phyloP scores from a whole-genome alignment of 129 eudicot species.

The Oenanthe sinensis region DNA sequence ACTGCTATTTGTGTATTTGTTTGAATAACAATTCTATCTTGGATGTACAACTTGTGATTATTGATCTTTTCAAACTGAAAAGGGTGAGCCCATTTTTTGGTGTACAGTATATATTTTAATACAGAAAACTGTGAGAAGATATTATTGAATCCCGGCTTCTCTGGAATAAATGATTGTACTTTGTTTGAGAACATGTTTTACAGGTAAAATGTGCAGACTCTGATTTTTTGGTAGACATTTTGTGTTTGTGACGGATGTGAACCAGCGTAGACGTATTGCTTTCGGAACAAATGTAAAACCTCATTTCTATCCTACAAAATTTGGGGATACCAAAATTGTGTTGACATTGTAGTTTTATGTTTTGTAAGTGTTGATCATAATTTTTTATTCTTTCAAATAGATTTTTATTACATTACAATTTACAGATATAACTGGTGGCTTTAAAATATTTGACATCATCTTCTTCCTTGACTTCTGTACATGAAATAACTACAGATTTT shows the following conservation, averaged over 20 bases:
- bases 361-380: not conserved
- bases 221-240: not conserved
- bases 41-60: not conserved
- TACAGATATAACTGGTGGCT: not conserved
- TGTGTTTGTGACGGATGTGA: not conserved
- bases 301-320: not conserved
- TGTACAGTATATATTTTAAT: not conserved
- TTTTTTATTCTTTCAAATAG: too few species aligned
- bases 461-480: too few species aligned
- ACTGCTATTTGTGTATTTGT: not conserved
- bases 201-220: not conserved
- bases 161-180: not conserved
- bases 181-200: not conserved
- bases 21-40: not conserved
- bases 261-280: not conserved
- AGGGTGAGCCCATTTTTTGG: not conserved
- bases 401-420: not conserved
- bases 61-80: not conserved
- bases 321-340: not conserved
- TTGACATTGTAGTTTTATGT: not conserved
- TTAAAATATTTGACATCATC: too few species aligned
- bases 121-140: not conserved
- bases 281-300: not conserved
- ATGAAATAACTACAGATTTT: too few species aligned
- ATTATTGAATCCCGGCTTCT: not conserved